These are phyloP conservation scores for Lophiostoma macrostomum DNA, from an alignment of 495 filamentous ascomycete species.

Conservation along the genomic window DNA sequence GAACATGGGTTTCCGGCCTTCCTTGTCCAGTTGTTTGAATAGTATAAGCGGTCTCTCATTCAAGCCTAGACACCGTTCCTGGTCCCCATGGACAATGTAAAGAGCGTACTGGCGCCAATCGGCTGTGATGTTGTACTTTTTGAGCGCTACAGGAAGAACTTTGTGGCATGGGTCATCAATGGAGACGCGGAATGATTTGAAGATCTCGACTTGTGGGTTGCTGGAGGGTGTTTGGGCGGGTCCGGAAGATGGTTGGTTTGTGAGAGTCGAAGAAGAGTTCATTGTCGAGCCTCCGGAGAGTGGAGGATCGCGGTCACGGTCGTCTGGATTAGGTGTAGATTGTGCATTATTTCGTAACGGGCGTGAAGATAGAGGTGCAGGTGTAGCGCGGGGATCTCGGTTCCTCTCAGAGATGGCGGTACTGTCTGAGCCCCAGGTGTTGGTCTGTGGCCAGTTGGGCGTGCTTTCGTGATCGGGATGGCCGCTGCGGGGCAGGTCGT, in stretches of 20 bases:
- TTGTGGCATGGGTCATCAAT: conserved; percentile 98
- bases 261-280: conserved; percentile 32
- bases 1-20: conserved; percentile 98
- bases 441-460: conserved; percentile 38
- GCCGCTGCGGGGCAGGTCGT: conserved; percentile 20
- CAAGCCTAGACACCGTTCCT: conserved; percentile 87
- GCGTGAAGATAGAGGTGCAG: conserved; percentile 25
- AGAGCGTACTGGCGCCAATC: conserved; percentile 96
- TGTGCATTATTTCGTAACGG: conserved; percentile 44
- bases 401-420: conserved; percentile 24
- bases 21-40: conserved; percentile 94
- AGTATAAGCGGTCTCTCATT: conserved; percentile 91
- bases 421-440: conserved; percentile 25
- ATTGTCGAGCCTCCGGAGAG: conserved; percentile 39
- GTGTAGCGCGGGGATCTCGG: conserved; percentile 25
- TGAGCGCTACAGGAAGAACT: conserved; percentile 89
- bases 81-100: conserved; percentile 96
- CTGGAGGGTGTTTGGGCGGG: conserved; percentile 49
- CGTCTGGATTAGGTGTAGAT: conserved; percentile 48
- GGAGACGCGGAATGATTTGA: conserved; percentile 95
- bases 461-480: conserved; percentile 42
- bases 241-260: conserved; percentile 34
- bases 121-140: conserved; percentile 96
- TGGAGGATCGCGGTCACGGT: conserved; percentile 45
- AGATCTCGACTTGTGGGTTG: conserved; percentile 75